Conservation (phyloP, 768 basidiomycete species). For the Austroboletus festivus region DNA sequence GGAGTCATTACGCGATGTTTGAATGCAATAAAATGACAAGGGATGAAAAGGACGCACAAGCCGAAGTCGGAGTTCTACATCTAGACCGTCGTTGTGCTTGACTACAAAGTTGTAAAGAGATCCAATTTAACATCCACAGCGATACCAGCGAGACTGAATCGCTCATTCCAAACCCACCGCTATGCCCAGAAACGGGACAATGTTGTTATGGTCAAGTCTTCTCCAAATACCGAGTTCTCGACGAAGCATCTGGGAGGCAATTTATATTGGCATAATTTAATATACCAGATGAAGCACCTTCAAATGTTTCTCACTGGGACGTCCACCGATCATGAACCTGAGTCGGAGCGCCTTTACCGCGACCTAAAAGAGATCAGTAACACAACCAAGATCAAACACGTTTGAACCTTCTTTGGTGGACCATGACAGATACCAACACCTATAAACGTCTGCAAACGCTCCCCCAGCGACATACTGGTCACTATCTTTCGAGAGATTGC, state of each 20-base stretch:
- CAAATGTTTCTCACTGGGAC: background rate
- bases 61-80: conserved; percentile 1
- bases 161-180: conserved; percentile 25
- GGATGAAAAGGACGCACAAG: conserved; percentile 11
- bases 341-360: conserved; percentile 23
- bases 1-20: conserved; percentile 17
- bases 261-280: background rate
- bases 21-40: conserved; percentile 4
- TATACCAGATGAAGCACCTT: background rate
- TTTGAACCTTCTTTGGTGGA: background rate
- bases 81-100: background rate
- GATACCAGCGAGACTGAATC: conserved; percentile 27
- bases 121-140: conserved; percentile 29
- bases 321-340: background rate
- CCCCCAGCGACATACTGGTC: too few species aligned
- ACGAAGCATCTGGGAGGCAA: conserved; percentile 15
- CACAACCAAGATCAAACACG: background rate
- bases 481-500: too few species aligned
- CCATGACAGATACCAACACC: too few species aligned
- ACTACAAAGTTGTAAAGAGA: conserved; percentile 19
- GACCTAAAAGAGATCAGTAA: conserved; percentile 8
- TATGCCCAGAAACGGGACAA: conserved; percentile 30
- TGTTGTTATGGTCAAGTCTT: conserved; percentile 20
- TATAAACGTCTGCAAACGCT: too few species aligned
- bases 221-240: conserved; percentile 32